phyloP scores from a whole-genome alignment of 495 filamentous ascomycete genomes.

The Tuber umbilicatum region DNA sequence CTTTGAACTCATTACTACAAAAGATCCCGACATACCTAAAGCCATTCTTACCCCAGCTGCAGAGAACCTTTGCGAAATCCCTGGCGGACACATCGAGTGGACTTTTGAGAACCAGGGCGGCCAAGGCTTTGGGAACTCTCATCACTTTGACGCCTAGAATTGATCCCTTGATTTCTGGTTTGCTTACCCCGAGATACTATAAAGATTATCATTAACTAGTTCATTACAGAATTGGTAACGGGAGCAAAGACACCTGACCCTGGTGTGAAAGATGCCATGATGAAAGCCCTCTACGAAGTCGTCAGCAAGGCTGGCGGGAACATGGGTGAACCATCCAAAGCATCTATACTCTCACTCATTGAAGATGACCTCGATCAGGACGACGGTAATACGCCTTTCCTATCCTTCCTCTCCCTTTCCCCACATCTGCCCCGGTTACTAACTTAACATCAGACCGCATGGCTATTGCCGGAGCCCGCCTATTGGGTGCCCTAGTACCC shows the following conservation, averaged over 20 bases:
- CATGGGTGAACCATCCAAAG: conserved; percentile 84
- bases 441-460: conserved; percentile 53
- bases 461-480: conserved; percentile 77
- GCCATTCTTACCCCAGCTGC: conserved; percentile 92
- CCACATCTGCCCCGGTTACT: background rate
- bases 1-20: conserved; percentile 87
- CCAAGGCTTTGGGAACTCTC: conserved; percentile 90
- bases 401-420: background rate
- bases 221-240: conserved; percentile 68
- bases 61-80: conserved; percentile 92
- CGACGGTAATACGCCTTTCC: conserved; percentile 49
- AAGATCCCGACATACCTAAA: conserved; percentile 95
- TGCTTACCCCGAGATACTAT: conserved; percentile 42
- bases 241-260: conserved; percentile 83
- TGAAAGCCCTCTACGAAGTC: conserved; percentile 93
- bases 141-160: conserved; percentile 95
- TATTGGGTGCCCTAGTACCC: conserved; percentile 83
- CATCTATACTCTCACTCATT: conserved; percentile 74
- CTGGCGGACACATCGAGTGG: conserved; percentile 91
- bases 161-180: conserved; percentile 66
- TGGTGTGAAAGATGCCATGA: conserved; percentile 92
- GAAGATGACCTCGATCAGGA: conserved; percentile 72
- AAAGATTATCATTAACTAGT: conserved; percentile 14
- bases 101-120: conserved; percentile 73
- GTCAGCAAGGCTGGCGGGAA: conserved; percentile 87